Evolutionary conservation across 2,329 filamentous ascomycete species (phyloP).

Genomic region (Coniochaeta sp.): DNA sequence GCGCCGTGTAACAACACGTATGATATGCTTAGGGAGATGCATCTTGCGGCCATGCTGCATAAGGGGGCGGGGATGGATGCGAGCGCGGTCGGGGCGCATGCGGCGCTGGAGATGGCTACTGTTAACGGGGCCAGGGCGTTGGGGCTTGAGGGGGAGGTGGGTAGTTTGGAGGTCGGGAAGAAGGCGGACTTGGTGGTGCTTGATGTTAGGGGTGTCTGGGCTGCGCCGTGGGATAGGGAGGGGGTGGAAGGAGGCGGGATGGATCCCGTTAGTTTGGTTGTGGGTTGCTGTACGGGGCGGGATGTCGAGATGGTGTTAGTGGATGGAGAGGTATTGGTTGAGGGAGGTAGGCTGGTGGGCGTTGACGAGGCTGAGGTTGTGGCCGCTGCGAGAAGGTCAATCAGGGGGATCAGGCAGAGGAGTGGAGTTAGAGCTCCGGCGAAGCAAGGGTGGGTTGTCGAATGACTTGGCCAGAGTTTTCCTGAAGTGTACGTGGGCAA

Average conservation of each 20-base stretch:
- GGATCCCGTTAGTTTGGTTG: constrained; percentile 27
- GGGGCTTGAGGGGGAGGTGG: constrained; percentile 29
- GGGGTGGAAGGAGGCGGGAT: constrained; percentile 21
- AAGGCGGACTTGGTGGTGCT: constrained; percentile 32
- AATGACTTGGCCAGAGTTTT: too few species aligned
- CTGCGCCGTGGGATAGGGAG: constrained; percentile 27
- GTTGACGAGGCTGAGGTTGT: constrained; percentile 14
- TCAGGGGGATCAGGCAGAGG: constrained; percentile 4
- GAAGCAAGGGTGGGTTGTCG: not conserved
- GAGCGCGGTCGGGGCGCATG: constrained; percentile 31
- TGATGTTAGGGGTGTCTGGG: constrained; percentile 5
- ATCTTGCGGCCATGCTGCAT: constrained; percentile 40
- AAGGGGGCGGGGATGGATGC: constrained; percentile 34
- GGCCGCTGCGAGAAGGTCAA: not conserved
- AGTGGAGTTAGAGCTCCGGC: constrained; percentile 2
- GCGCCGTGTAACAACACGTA: constrained; percentile 45
- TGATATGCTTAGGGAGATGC: constrained; percentile 45
- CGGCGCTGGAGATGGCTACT: constrained; percentile 41
- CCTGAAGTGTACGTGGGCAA: too few species aligned
- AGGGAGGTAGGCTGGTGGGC: constrained; percentile 12
- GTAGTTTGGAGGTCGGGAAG: constrained; percentile 32
- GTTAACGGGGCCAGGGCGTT: constrained; percentile 40
- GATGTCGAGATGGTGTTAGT: constrained; percentile 18
- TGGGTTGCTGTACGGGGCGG: constrained; percentile 13
- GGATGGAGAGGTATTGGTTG: constrained; percentile 17